Evolutionary conservation across 352 stramenopile genomes (phyloP).

Genomic region (Phytophthora ohioensis): DNA sequence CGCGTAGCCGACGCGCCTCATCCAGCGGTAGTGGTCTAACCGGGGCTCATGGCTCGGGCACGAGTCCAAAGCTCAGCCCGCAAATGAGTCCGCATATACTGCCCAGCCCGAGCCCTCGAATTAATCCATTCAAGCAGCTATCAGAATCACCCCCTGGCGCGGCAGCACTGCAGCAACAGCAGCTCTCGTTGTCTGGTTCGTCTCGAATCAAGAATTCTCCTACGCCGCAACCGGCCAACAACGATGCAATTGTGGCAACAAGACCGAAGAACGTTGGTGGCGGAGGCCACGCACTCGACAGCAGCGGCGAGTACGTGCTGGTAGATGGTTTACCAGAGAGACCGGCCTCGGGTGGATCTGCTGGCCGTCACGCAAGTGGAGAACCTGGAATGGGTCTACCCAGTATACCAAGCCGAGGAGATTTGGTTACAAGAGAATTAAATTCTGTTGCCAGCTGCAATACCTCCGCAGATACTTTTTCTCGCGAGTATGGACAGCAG

Average conservation of each 20-base stretch:
- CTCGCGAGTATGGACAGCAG: slow-evolving; percentile 60
- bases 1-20: slow-evolving; percentile 59
- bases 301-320: slow-evolving; percentile 73
- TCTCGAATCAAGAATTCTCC: slow-evolving; percentile 25
- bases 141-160: slow-evolving; percentile 50
- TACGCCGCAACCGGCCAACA: slow-evolving; percentile 10
- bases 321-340: slow-evolving; percentile 60
- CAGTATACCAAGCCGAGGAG: neutral
- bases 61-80: slow-evolving; percentile 67
- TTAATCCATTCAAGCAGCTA: slow-evolving; percentile 79
- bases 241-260: slow-evolving; percentile 13
- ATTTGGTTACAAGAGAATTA: slow-evolving; percentile 17
- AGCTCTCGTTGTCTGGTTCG: slow-evolving; percentile 26
- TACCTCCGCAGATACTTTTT: slow-evolving; percentile 29
- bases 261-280: slow-evolving; percentile 31
- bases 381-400: neutral
- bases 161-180: slow-evolving; percentile 38
- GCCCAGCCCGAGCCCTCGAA: slow-evolving; percentile 67
- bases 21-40: slow-evolving; percentile 48
- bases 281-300: slow-evolving; percentile 47
- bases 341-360: slow-evolving; percentile 1
- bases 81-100: slow-evolving; percentile 77
- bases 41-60: slow-evolving; percentile 32
- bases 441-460: slow-evolving; percentile 3
- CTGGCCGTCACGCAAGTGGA: slow-evolving; percentile 13